Conservation (phyloP, 192 early-diverging fungal species). For the Entomortierella chlamydospora region DNA sequence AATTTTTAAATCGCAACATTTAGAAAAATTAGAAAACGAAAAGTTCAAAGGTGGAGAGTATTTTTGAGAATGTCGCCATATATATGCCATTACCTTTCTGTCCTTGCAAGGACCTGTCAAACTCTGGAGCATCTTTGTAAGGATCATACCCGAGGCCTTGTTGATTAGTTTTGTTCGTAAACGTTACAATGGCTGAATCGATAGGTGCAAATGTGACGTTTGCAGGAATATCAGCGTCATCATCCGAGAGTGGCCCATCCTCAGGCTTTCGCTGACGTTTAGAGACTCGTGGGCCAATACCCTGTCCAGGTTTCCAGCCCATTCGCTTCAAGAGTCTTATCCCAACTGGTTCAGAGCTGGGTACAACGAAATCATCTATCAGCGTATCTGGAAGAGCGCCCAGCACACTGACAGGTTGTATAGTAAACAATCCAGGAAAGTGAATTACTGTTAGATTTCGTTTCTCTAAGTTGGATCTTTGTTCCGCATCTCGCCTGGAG, state of each 20-base stretch:
- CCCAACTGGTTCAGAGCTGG: constrained; percentile 70
- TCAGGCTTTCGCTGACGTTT: constrained; percentile 40
- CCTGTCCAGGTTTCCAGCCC: constrained; percentile 92
- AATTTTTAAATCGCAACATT: background rate
- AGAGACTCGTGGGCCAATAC: constrained; percentile 78
- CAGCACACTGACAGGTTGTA: constrained; percentile 25
- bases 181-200: constrained; percentile 64
- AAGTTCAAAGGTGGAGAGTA: background rate
- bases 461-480: background rate
- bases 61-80: background rate
- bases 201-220: constrained; percentile 74
- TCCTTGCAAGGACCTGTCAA: constrained; percentile 31
- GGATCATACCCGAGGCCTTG: constrained; percentile 82
- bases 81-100: background rate
- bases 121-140: constrained; percentile 73
- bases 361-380: constrained; percentile 70
- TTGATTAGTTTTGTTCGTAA: constrained; percentile 63
- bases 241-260: constrained; percentile 23
- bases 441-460: background rate
- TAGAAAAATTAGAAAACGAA: background rate
- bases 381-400: constrained; percentile 60
- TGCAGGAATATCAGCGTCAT: constrained; percentile 62
- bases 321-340: constrained; percentile 77
- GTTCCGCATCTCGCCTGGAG: background rate
- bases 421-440: background rate